Base-by-base conservation (phyloP, 371 early-diverging fungal genomes). In the Choanephora cucurbitarum region DNA sequence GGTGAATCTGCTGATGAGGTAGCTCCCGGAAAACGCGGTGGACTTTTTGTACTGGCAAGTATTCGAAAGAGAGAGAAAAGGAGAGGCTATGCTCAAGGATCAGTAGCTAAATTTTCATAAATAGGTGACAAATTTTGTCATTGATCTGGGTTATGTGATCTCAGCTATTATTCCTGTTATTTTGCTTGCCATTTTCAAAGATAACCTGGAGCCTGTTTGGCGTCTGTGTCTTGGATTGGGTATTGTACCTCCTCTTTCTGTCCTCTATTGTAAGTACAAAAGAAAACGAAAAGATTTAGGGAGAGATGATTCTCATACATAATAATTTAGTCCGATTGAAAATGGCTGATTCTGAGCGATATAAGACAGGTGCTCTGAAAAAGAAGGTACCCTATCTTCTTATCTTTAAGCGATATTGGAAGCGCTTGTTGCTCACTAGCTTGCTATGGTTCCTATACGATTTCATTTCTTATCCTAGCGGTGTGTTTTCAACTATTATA, bases 401-500 rank as follows among this genome's bases (percentile, higher is more conserved):
- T 19, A 82, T 83, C 47, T 44, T 85, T 58, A 79, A 74, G 22
- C 67, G 79, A 18, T 84, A 84, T 55, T 85, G 87, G 86, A 73
- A 72, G 44, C 79, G 81, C 44, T 65, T 87, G 23, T 58, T 84
- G 13, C 57, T 82, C 17, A 73, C 82, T 13, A 73, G 77, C 11
- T 81, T 79, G 41, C 66, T 77, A 23, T 87, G 87, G 87, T 87
- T 87, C 62, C 66, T 84, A 28, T 87, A 87, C 66, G 84, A 87
- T 62, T 82, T 81, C 44, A 73, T 85, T 54, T 70, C 81, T 1
- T 85, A 80, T 55, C 83, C 85, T 3, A 72, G 60, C 47, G 80
- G 85, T 31, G 80, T 82, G 52, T 85, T 85, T 41, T 75, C 76
- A 13, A 56, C 67, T 21, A 62, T 80, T 22, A 85, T 87, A 51